Base-by-base conservation (phyloP, 1,284 basidiomycete genomes). In the Cronartium ribicola region DNA sequence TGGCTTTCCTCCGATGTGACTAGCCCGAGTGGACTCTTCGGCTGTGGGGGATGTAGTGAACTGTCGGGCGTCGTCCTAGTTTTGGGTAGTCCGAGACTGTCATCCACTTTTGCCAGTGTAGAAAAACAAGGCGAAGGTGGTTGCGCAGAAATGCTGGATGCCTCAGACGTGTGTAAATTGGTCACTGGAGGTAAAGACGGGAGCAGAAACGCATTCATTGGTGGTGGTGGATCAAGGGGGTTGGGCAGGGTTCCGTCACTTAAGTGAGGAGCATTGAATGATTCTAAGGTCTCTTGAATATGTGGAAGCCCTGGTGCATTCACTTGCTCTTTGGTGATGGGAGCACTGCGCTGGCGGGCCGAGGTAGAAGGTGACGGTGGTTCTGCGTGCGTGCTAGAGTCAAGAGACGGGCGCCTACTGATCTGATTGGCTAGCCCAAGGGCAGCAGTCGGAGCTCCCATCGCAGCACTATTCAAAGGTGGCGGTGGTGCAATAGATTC, bases 291-390 rank as follows among this genome's bases (percentile, higher is more conserved):
- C n/a, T 43, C 72, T 60, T 74, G 63, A 37, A 74, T 63, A 44
- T 74, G 72, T 14, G 72, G 72, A 6, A 74, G 43, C n/a, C 72
- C 72, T 7, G 72, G 72, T 11, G 72, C 60, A 44, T 74, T 74
- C 8, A 74, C 72, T 51, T 74, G 72, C 60, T 74, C 72, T 67
- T 74, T 64, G 22, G 72, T 67, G 3, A 74, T 67, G 39, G 72
- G 72, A 14, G 72, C 65, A 61, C 72, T 74, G 11, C 64, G 64
- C 11, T 74, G 72, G 41, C 72, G 72, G 57, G 72, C 67, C 29
- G 72, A 74, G 20, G 72, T 74, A n/a, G 72, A 74, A 37, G 72
- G 72, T 51, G 72, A 74, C 20, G 72, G 65, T 36, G 72, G 72
- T 36, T 74, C 72, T 14, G 72, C 72, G 41, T 67, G 65, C 13